phyloP scores from a whole-genome alignment of 345 rosid genomes.

The Lumnitzera racemosa region DNA sequence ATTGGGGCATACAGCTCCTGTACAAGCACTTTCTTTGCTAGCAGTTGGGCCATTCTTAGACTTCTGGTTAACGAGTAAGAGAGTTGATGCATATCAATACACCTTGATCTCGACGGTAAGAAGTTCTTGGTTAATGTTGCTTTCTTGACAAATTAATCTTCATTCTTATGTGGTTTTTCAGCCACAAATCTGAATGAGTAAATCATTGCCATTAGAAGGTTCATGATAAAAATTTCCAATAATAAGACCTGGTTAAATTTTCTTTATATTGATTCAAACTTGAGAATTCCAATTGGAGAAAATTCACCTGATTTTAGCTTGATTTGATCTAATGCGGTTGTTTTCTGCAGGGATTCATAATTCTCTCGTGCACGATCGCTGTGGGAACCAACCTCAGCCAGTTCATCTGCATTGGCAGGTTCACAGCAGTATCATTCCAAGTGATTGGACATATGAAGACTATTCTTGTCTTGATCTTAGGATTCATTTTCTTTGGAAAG shows the following conservation, averaged over 20 bases:
- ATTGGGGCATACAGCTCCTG: slow-evolving; percentile 95
- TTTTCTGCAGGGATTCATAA: slow-evolving; percentile 59
- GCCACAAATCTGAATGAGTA: too few relatives aligned
- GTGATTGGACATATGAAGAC: slow-evolving; percentile 99
- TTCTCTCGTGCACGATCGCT: slow-evolving; percentile 80
- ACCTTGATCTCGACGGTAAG: slow-evolving; percentile 57
- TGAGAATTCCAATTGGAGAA: too few relatives aligned
- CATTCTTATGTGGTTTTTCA: too few relatives aligned
- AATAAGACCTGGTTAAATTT: too few relatives aligned
- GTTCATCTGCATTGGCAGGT: slow-evolving; percentile 96
- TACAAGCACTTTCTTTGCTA: slow-evolving; percentile 83
- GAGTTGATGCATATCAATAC: slow-evolving; percentile 65
- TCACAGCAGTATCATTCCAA: slow-evolving; percentile 95
- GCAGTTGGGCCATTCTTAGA: slow-evolving; percentile 83
- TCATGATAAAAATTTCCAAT: too few relatives aligned
- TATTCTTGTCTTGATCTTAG: slow-evolving; percentile 74
- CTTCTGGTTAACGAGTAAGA: slow-evolving; percentile 73
- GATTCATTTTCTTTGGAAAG: slow-evolving; percentile 85
- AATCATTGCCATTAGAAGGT: too few relatives aligned
- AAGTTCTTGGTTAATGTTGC: not conserved
- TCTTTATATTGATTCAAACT: too few relatives aligned
- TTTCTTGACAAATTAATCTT: not conserved
- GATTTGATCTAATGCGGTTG: not conserved
- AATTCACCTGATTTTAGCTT: too few relatives aligned
- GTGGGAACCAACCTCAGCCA: slow-evolving; percentile 99